These are phyloP conservation scores for Cryphonectria naterciae DNA, from an alignment of 2,329 filamentous ascomycete species.

Conservation along the genomic window DNA sequence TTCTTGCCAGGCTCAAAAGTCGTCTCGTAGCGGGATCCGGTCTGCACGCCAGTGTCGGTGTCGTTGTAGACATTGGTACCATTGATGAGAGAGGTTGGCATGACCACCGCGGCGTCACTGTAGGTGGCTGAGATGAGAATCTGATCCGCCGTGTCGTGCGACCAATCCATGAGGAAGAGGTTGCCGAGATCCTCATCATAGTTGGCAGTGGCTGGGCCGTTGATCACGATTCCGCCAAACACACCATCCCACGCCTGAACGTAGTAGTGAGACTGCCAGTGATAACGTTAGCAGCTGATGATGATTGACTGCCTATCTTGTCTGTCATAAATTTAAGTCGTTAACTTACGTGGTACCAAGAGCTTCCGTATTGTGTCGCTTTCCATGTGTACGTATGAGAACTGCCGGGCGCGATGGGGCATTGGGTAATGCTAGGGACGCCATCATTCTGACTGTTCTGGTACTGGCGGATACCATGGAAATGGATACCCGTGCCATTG, in stretches of 20 bases:
- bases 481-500: constrained; percentile 46
- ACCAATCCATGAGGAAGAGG: constrained; percentile 14
- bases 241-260: constrained; percentile 15
- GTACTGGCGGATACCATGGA: constrained; percentile 44
- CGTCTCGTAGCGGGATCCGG: constrained; percentile 3
- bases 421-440: constrained; percentile 38
- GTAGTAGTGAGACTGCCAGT: constrained; percentile 19
- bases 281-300: not conserved
- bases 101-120: constrained; percentile 6
- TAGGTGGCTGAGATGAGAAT: not conserved
- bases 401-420: constrained; percentile 53
- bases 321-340: no score
- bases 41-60: not conserved
- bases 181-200: constrained; percentile 21
- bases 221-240: constrained; percentile 19
- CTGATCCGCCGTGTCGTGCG: not conserved
- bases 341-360: constrained; percentile 56
- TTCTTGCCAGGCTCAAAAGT: constrained; percentile 15
- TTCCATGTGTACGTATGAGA: constrained; percentile 60
- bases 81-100: constrained; percentile 18
- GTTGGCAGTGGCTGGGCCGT: constrained; percentile 13
- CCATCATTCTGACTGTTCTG: constrained; percentile 33
- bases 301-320: no score
- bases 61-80: constrained; percentile 20
- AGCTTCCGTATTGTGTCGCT: constrained; percentile 56